Evolutionary conservation across 1,139 yeast species (phyloP).

Genomic region (Geotrichum carabidarum): DNA sequence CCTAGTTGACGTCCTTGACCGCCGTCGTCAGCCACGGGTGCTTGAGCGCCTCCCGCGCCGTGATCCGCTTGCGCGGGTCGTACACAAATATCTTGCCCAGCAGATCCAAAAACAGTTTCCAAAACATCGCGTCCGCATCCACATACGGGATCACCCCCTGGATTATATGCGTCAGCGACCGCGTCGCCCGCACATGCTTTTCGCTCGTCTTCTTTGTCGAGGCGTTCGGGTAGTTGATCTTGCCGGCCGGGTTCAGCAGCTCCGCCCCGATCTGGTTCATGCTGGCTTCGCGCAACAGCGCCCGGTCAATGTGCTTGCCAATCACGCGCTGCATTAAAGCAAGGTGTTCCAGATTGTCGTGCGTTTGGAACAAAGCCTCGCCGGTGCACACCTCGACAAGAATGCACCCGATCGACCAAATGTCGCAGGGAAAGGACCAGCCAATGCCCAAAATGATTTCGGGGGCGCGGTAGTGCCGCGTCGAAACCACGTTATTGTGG

Average conservation of each 20-base stretch:
- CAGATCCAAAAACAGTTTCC: constrained; percentile 50
- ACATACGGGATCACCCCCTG: constrained; percentile 23
- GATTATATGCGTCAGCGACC: constrained; percentile 45
- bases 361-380: constrained; percentile 92
- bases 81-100: constrained; percentile 68
- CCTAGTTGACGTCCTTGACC: neutral
- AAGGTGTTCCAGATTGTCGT: constrained; percentile 88
- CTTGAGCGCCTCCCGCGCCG: constrained; percentile 65
- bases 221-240: constrained; percentile 37
- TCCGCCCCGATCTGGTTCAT: constrained; percentile 26
- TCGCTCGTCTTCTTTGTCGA: constrained; percentile 45
- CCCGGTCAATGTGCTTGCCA: constrained; percentile 33
- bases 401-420: constrained; percentile 96
- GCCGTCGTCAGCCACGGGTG: constrained; percentile 52
- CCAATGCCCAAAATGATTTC: constrained; percentile 91
- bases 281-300: constrained; percentile 31
- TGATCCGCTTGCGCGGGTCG: constrained; percentile 70
- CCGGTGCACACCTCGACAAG: constrained; percentile 88
- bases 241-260: constrained; percentile 22
- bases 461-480: constrained; percentile 93
- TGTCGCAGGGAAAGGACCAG: constrained; percentile 91
- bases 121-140: constrained; percentile 33
- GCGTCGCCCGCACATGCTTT: constrained; percentile 47
- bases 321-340: constrained; percentile 88
- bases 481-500: constrained; percentile 86